A percentile compares a stretch with the other conserved stretches of the same genome.
These are phyloP conservation scores for Plasmodium cynomolgi DNA, from an alignment of 169 alveolate genomes.

Conservation along the genomic window DNA sequence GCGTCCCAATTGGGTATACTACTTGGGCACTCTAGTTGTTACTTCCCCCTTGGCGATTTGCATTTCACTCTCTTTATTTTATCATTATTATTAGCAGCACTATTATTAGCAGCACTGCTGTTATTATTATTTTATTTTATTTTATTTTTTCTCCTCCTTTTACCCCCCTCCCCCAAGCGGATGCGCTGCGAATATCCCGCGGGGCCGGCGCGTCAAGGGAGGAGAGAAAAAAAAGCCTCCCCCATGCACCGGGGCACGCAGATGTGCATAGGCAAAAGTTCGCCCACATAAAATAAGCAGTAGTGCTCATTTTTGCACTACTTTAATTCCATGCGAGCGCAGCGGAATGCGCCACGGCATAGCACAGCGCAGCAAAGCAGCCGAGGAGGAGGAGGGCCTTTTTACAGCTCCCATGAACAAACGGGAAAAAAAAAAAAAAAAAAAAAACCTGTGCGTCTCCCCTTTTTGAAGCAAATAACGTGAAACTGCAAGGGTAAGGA, in stretches of 20 bases:
- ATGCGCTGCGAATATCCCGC: neutral
- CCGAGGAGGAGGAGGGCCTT: no score
- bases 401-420: neutral
- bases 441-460: neutral
- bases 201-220: neutral
- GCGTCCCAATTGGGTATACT: neutral
- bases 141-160: neutral
- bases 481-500: neutral
- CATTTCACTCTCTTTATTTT: no score
- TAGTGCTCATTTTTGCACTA: neutral
- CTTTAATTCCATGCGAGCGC: neutral
- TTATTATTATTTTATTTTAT: no score
- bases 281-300: neutral
- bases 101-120: no score
- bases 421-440: neutral
- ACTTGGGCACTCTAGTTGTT: neutral
- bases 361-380: neutral
- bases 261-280: neutral
- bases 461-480: neutral
- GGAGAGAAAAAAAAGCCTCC: neutral
- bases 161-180: neutral
- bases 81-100: no score
- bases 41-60: neutral
- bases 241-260: neutral
- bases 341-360: neutral